Base-by-base conservation (phyloP, 305 asterid genomes). In the Fraxinus latifolia region DNA sequence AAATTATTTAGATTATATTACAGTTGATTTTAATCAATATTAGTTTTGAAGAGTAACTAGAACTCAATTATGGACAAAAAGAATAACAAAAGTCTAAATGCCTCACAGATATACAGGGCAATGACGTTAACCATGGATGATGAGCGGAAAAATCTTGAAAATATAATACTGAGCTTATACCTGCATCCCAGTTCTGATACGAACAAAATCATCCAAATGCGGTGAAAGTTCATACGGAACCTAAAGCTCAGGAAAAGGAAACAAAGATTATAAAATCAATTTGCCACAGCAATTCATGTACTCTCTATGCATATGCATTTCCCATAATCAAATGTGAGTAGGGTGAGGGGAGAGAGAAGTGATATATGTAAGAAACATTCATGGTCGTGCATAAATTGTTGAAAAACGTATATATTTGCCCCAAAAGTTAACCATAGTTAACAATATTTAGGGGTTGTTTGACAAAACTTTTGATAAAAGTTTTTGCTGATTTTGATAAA, bases 111-210 rank as follows among this genome's bases (percentile, higher is more conserved):
- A n/a, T 14, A 47, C 44, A 81, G 47, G 78, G 76, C 79, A 81
- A 25, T 44, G 33, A 5, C 73, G 31, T 78, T 68, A 68, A 68
- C 37, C 36, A 68, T 68, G 37, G 74, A 68, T 29, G 74, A 25
- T 68, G 75, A 68, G 39, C 19, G 11, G 37, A 21, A 67, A 29
- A 67, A 68, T 68, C 3, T 29, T 14, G 8, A 31, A 68, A 31
- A 31, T 68, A 12, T 14, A 68, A 27, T 68, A 27, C 15, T 31
- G 37, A 39, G 76, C 60, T 42, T 74, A 29, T 83, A 95, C 98
- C 97, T 95, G 98, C 97, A 95, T 88, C 83, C 98, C 98, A 14
- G 94, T 91, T 86, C 85, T 87, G 79, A 93, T 74, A 73, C 91
- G 91, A 82, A 95, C 94, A 87, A 92, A 95, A 86, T 93, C 94